phyloP scores from a whole-genome alignment of 768 basidiomycete genomes.

The Suillus hirtellus region DNA sequence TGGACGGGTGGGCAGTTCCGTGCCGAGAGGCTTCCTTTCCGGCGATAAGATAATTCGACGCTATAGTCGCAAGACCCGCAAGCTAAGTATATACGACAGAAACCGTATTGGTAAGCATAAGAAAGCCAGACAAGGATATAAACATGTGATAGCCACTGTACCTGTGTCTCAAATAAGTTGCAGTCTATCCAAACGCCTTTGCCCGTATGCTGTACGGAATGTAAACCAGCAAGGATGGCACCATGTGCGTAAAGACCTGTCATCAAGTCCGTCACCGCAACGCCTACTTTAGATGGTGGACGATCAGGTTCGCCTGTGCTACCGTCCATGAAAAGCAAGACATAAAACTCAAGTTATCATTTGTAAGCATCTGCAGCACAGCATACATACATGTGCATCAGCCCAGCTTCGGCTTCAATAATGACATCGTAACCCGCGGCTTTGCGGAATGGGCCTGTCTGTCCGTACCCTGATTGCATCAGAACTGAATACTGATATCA shows the following conservation, averaged over 20 bases:
- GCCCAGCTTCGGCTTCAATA: slow-evolving; percentile 86
- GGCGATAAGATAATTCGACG: slow-evolving; percentile 88
- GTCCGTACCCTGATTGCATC: slow-evolving; percentile 62
- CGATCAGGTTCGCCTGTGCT: slow-evolving; percentile 90
- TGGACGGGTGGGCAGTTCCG: slow-evolving; percentile 93
- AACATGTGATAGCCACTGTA: slow-evolving; percentile 30
- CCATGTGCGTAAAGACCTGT: slow-evolving; percentile 90
- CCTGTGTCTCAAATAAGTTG: slow-evolving; percentile 91
- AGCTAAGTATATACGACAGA: slow-evolving; percentile 48
- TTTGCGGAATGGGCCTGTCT: slow-evolving; percentile 84
- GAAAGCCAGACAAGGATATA: background rate
- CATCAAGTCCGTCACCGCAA: slow-evolving; percentile 88
- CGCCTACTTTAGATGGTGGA: slow-evolving; percentile 91
- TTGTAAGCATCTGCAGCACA: slow-evolving; percentile 13
- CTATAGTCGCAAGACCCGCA: slow-evolving; percentile 89
- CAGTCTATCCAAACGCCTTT: slow-evolving; percentile 91
- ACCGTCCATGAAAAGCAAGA: slow-evolving; percentile 14
- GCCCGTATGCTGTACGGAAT: slow-evolving; percentile 82
- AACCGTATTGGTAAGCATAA: background rate
- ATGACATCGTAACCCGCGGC: slow-evolving; percentile 88
- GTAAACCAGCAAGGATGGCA: slow-evolving; percentile 86
- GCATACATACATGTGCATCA: slow-evolving; percentile 84
- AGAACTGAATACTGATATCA: slow-evolving; percentile 4
- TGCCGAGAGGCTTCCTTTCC: slow-evolving; percentile 80
- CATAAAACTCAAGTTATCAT: slow-evolving; percentile 15